Conservation (phyloP, 495 filamentous ascomycete genomes). For the Podospora anserina region DNA sequence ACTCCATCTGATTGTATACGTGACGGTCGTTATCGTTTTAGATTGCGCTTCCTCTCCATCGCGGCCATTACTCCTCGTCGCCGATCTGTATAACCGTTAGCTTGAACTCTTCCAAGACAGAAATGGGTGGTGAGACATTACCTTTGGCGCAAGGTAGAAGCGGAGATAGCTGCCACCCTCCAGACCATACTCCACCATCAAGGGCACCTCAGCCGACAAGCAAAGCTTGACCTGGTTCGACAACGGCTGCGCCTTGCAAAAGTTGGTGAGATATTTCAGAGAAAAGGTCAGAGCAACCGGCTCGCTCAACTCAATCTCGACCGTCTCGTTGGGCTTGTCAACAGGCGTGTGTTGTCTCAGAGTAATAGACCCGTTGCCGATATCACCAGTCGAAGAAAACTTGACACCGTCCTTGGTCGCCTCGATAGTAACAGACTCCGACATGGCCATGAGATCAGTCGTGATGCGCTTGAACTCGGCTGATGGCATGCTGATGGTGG, state of each 20-base stretch:
- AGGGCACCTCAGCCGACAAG: constrained; percentile 92
- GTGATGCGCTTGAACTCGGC: constrained; percentile 94
- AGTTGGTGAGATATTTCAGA: constrained; percentile 98
- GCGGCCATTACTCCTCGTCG: constrained; percentile 70
- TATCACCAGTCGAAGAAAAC: constrained; percentile 91
- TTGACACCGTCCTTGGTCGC: constrained; percentile 96
- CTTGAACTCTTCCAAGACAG: not conserved
- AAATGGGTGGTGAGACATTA: constrained; percentile 38
- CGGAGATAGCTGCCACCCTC: constrained; percentile 80
- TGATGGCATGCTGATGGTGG: constrained; percentile 83
- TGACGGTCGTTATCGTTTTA: constrained; percentile 17
- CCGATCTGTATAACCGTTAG: constrained; percentile 60
- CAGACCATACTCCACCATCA: constrained; percentile 88
- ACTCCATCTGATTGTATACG: constrained; percentile 6
- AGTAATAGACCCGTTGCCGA: constrained; percentile 89
- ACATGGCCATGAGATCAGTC: constrained; percentile 82
- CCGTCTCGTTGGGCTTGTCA: constrained; percentile 82
- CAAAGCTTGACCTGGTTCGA: constrained; percentile 82
- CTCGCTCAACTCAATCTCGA: constrained; percentile 87
- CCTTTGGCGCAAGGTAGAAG: constrained; percentile 98
- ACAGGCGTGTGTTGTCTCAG: constrained; percentile 85
- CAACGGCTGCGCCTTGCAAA: constrained; percentile 93
- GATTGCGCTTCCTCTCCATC: not conserved
- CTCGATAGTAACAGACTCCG: constrained; percentile 95
- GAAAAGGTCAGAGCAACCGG: constrained; percentile 96